Evolutionary conservation across 164 flowering plant species (phyloP), one percentile per base, ranked within the genome.

Genomic region (Chimonanthus salicifolius): DNA sequence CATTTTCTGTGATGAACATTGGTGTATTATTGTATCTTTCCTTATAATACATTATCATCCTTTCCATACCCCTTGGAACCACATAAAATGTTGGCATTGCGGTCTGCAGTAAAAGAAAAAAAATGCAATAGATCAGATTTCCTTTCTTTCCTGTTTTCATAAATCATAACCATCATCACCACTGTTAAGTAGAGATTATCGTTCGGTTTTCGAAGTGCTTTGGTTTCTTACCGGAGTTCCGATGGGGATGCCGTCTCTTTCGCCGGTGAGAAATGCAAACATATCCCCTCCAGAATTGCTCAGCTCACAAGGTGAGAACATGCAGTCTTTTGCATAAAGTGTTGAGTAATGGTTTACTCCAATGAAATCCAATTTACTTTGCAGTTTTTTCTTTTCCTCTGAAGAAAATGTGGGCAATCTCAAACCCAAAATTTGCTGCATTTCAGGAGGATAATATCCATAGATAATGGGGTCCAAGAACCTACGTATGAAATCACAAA

Each of bases 361-460:
- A 18, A 85, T 76, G 67, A 85, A 85, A 64, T 85, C 87, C 9
- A 81, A 18, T 45, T 78, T 83, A 18, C 75, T 76, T 54, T 72
- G 72, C 9, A 83, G 16, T 5, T 76, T 63, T 20, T 48, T 49
- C 21, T 3, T 46, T 48, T 85, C 87, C 33, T 80, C 78, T 1
- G 47, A 7, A 5, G 84, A 76, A 46, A 83, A 78, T 7, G 8
- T 63, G 2, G 85, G 85, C 20, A 85, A 47, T 15, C 77, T 67
- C 9, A 66, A 58, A 11, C 83, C 83, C 69, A 68, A 76, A 45
- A 62, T 65, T 2, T 70, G 60, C 6, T 68, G 80, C 84, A 85
- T 81, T 67, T 83, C 82, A 5, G 78, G 79, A 49, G 87, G 87
- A 69, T 83, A 85, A 62, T 81, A 78, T 3, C 87, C 87, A 47